Evolutionary conservation across 2,329 filamentous ascomycete species (phyloP).

Genomic region (Calonectria crousiana): DNA sequence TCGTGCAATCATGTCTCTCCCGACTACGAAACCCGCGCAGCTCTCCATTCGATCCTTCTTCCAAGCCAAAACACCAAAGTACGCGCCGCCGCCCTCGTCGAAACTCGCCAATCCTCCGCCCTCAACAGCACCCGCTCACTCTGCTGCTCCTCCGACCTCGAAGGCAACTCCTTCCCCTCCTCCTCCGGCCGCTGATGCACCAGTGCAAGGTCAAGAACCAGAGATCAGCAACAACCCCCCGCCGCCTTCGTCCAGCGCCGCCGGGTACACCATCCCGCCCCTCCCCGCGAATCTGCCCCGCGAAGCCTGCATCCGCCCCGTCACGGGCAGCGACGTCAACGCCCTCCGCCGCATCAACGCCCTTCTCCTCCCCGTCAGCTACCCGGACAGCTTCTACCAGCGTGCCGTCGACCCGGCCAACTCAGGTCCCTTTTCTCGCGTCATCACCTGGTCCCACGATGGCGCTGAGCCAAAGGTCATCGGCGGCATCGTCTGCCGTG

Average conservation of each 20-base stretch:
- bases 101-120: conserved; percentile 35
- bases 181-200: conserved; percentile 28
- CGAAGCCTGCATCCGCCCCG: conserved; percentile 65
- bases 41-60: conserved; percentile 75
- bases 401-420: conserved; percentile 62
- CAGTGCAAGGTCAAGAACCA: conserved; percentile 46
- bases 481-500: conserved; percentile 72
- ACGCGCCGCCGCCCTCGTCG: conserved; percentile 50
- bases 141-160: conserved; percentile 2
- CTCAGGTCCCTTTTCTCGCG: conserved; percentile 68
- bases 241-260: conserved; percentile 5
- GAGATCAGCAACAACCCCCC: conserved; percentile 8
- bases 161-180: conserved; percentile 31
- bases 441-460: conserved; percentile 68
- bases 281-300: conserved; percentile 53
- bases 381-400: conserved; percentile 74
- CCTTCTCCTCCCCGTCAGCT: conserved; percentile 73
- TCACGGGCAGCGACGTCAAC: conserved; percentile 65
- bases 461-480: conserved; percentile 62
- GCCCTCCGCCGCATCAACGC: conserved; percentile 74
- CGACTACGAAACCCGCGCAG: conserved; percentile 57
- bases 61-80: conserved; percentile 57
- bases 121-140: conserved; percentile 30
- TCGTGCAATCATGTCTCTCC: conserved; percentile 54
- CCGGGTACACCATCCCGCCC: conserved; percentile 44